Conservation (phyloP, 768 basidiomycete species). For the Suillus plorans region DNA sequence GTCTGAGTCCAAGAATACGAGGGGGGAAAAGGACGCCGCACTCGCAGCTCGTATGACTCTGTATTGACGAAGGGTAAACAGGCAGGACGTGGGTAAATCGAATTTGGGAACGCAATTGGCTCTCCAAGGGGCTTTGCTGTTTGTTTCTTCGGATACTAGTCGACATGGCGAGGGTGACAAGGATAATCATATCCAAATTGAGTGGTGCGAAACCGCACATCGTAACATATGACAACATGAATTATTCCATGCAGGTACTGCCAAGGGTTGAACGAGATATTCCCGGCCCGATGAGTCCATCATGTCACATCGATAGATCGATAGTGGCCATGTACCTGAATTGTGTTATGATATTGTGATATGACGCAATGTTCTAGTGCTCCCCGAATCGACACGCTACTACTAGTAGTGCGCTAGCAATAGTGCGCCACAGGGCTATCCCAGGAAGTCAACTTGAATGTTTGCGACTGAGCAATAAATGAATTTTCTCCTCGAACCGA, state of each 20-base stretch:
- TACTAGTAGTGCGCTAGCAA: neutral
- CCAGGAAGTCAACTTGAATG: neutral
- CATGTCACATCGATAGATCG: neutral
- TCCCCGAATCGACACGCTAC: neutral
- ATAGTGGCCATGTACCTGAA: neutral
- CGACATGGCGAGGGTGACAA: no score
- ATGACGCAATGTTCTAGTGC: neutral
- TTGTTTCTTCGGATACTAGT: no score
- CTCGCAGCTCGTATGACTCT: conserved; percentile 12
- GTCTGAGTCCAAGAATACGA: conserved; percentile 7
- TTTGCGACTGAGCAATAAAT: neutral
- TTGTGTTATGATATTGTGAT: neutral
- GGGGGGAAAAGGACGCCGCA: conserved; percentile 24
- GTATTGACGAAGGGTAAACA: conserved; percentile 8
- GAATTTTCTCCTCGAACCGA: neutral
- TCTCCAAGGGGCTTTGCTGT: no score
- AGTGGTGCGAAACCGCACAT: no score
- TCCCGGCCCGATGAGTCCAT: neutral
- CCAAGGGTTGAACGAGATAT: no score
- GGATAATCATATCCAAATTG: no score
- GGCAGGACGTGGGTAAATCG: conserved; percentile 5
- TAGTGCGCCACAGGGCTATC: neutral
- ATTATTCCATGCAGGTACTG: no score
- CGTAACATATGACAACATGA: no score
- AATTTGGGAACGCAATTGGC: neutral